A percentile compares a stretch with the other conserved stretches of the same genome.
These are phyloP conservation scores for Boletus subluridellus DNA, from an alignment of 1,284 basidiomycete species.

Conservation along the genomic window DNA sequence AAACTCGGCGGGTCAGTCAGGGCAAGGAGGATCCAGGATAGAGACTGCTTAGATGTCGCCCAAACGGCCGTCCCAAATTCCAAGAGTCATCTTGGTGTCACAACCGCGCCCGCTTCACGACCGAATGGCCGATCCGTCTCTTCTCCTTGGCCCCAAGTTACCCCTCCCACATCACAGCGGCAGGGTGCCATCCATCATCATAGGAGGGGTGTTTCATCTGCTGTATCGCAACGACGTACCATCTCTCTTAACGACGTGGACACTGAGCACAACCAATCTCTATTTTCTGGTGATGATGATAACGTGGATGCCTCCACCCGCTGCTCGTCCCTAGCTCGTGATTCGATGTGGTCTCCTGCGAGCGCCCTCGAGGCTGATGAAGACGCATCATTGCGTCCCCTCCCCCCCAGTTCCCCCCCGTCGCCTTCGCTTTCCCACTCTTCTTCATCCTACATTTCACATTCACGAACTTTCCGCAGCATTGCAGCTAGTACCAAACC, in stretches of 20 bases:
- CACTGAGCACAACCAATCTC: constrained; percentile 32
- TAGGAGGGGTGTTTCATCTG: constrained; percentile 35
- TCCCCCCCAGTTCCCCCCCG: constrained; percentile 80
- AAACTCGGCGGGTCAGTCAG: constrained; percentile 73
- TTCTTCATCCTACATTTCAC: constrained; percentile 74
- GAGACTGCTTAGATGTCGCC: constrained; percentile 12
- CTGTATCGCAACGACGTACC: constrained; percentile 48
- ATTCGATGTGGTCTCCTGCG: constrained; percentile 72
- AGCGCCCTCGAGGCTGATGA: constrained; percentile 80
- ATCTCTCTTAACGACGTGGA: constrained; percentile 60
- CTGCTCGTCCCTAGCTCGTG: constrained; percentile 55
- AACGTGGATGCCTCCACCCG: constrained; percentile 42
- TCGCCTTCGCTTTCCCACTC: constrained; percentile 80
- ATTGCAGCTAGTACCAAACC: constrained; percentile 91
- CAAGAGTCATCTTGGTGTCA: constrained; percentile 17
- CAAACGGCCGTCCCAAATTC: constrained; percentile 15
- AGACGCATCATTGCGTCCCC: constrained; percentile 81
- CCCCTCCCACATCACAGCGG: constrained; percentile 24
- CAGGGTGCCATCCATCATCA: constrained; percentile 22
- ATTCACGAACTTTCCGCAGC: constrained; percentile 75
- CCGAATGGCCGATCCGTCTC: constrained; percentile 31
- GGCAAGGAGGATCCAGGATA: constrained; percentile 42
- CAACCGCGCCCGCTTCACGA: constrained; percentile 26
- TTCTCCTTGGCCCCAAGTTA: constrained; percentile 29
- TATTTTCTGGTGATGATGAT: constrained; percentile 44